Conservation (phyloP, 1,139 yeast genomes). For the Kodamaea sp. region DNA sequence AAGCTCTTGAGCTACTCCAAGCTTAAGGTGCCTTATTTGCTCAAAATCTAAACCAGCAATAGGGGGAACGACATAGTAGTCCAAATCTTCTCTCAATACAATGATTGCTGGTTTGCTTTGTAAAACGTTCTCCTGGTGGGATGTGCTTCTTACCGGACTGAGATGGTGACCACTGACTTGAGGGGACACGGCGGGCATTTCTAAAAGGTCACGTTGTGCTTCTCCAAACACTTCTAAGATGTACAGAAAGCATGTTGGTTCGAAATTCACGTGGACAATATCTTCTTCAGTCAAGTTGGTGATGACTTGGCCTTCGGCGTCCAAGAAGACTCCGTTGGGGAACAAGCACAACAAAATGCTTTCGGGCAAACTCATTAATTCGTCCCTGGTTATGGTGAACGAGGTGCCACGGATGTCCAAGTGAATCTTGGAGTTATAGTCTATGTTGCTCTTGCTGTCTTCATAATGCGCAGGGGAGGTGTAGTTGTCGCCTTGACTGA, state of each 20-base stretch:
- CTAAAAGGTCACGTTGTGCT: constrained; percentile 42
- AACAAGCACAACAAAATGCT: constrained; percentile 80
- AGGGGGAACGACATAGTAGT: constrained; percentile 88
- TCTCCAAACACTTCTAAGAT: constrained; percentile 65
- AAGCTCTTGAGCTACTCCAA: constrained; percentile 59
- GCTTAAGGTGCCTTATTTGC: constrained; percentile 64
- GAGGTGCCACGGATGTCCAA: constrained; percentile 64
- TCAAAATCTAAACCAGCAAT: constrained; percentile 48
- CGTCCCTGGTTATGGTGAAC: constrained; percentile 81
- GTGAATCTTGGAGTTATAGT: constrained; percentile 63
- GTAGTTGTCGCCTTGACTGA: constrained; percentile 46
- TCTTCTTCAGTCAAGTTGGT: constrained; percentile 76
- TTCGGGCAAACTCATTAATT: constrained; percentile 88
- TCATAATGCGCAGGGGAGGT: constrained; percentile 20
- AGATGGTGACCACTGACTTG: constrained; percentile 14
- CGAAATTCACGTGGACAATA: constrained; percentile 77
- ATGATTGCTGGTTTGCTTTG: constrained; percentile 87
- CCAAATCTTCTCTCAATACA: constrained; percentile 90
- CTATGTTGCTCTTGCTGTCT: constrained; percentile 34
- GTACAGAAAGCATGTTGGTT: constrained; percentile 83
- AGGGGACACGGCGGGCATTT: constrained; percentile 29
- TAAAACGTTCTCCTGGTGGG: constrained; percentile 50
- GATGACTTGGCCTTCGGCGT: constrained; percentile 71
- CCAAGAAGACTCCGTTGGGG: constrained; percentile 88
- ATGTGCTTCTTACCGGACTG: constrained; percentile 2